Evolutionary conservation across 768 basidiomycete species (phyloP).

Genomic region (Clathrus columnatus): DNA sequence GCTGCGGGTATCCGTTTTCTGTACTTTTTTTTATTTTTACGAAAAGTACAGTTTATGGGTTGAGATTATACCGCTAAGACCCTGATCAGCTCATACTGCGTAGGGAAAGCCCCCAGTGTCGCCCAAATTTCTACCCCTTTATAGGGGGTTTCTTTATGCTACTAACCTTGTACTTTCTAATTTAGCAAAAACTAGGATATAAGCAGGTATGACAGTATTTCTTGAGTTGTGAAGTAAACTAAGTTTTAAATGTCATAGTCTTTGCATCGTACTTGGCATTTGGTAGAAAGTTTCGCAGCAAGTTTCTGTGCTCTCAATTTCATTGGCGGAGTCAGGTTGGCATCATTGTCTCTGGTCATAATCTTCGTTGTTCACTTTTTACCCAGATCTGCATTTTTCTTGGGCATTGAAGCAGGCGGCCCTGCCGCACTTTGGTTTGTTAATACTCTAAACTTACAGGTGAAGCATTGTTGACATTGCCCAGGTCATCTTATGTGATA

Average conservation of each 20-base stretch:
- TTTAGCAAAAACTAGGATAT: slow-evolving; percentile 67
- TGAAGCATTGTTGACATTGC: neutral
- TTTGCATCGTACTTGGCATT: slow-evolving; percentile 79
- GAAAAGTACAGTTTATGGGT: slow-evolving; percentile 42
- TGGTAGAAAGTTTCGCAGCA: slow-evolving; percentile 78
- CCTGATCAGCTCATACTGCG: slow-evolving; percentile 98
- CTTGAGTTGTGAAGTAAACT: neutral
- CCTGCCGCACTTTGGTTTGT: slow-evolving; percentile 76
- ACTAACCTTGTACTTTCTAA: slow-evolving; percentile 39
- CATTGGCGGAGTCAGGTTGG: slow-evolving; percentile 77
- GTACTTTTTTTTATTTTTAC: slow-evolving; percentile 17
- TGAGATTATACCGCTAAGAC: slow-evolving; percentile 97
- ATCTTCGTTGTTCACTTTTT: slow-evolving; percentile 8
- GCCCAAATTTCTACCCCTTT: slow-evolving; percentile 36
- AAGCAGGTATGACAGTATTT: slow-evolving; percentile 45
- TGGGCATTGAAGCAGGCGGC: slow-evolving; percentile 78
- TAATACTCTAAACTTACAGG: neutral
- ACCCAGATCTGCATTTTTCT: slow-evolving; percentile 62
- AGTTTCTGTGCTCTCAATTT: slow-evolving; percentile 88
- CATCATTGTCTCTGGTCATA: neutral
- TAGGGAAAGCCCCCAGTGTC: slow-evolving; percentile 91
- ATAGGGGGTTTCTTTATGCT: slow-evolving; percentile 28
- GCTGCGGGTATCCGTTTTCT: slow-evolving; percentile 11
- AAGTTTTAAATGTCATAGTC: slow-evolving; percentile 36
- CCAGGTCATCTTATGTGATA: slow-evolving; percentile 76